A percentile compares a stretch with the other conserved stretches of the same genome.
Evolutionary conservation across 139 green algal species (phyloP).

Genomic region (Chlorella sp.): DNA sequence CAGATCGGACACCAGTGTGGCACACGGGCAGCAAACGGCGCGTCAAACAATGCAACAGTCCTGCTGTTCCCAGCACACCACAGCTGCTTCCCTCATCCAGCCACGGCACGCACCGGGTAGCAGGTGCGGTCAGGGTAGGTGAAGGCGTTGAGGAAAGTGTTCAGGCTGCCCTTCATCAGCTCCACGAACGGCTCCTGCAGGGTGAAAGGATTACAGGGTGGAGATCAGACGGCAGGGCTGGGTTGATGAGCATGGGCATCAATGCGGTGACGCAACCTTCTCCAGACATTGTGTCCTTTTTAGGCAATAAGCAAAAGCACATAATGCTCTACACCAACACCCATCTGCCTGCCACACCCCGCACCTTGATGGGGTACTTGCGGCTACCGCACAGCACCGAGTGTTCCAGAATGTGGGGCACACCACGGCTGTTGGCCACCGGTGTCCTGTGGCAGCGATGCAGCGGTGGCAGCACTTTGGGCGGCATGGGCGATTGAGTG

Average conservation of each 20-base stretch:
- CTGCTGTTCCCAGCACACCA: too few relatives aligned
- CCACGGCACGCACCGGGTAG: constrained; percentile 87
- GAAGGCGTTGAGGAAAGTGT: constrained; percentile 99
- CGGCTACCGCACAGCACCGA: constrained; percentile 93
- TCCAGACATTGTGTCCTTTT: too few relatives aligned
- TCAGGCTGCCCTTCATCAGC: constrained; percentile 96
- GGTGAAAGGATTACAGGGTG: neutral
- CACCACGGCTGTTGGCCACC: constrained; percentile 87
- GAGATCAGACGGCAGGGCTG: neutral
- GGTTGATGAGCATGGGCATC: too few relatives aligned
- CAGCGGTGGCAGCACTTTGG: neutral
- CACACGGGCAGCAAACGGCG: too few relatives aligned
- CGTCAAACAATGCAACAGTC: too few relatives aligned
- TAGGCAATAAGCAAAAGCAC: too few relatives aligned
- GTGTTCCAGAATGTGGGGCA: constrained; percentile 99
- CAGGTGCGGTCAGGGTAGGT: constrained; percentile 99
- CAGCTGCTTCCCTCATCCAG: too few relatives aligned
- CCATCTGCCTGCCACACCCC: too few relatives aligned
- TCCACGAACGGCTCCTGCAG: constrained; percentile 98
- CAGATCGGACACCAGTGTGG: too few relatives aligned
- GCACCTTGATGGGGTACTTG: constrained; percentile 85
- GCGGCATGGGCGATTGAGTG: too few relatives aligned
- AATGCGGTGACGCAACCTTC: too few relatives aligned
- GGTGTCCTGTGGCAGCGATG: constrained; percentile 76
- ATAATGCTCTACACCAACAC: too few relatives aligned